Base-by-base conservation (phyloP, 2,329 filamentous ascomycete genomes). In the Pestalotiopsis sp. region DNA sequence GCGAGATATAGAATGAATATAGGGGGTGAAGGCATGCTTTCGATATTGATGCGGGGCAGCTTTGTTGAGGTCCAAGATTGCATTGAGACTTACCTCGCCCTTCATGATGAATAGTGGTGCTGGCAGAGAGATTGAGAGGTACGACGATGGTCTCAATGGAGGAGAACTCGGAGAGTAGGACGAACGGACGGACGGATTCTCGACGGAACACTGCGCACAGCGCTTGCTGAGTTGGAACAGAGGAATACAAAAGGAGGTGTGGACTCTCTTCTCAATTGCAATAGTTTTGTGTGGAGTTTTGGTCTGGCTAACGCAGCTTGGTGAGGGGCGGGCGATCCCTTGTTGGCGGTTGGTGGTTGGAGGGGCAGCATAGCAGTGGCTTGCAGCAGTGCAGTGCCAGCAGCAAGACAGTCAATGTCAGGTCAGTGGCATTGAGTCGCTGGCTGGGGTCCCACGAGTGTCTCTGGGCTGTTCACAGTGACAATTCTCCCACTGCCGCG, bases 41-140 rank as follows among this genome's bases (percentile, higher is more conserved):
- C 20, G 17, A 52, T 52, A n/a, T 52, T 20, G 20, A n/a, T 52
- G 45, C 45, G 45, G 45, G 45, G 45, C 45, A 52, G 45, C 45
- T 52, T 20, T 52, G 13, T 52, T 52, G 67, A 64, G 60, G 57
- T 41, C 56, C 59, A 56, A 64, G 68, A 73, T 70, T 64, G 52
- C 59, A 41, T 25, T 25, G 25, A 25, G 57, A 81, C 85, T 79
- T 79, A 87, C 86, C 84, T 87, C 86, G 81, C 85, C 86, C 83
- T 87, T 87, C 86, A 87, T 87, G 76, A 72, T 86, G 79, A 72
- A 73, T 73, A 25, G 62, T 66, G 49, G 56, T 45, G n/a, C 20
- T 66, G 25, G 39, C 25, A 31, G 31, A 25, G 17, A 38, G 64
- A 57, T 66, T 23, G 17, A 25, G 17, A 25, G 57, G 45, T 38